Base-by-base conservation (phyloP, 176 grass and related monocot species). In the Eragrostis curvula region DNA sequence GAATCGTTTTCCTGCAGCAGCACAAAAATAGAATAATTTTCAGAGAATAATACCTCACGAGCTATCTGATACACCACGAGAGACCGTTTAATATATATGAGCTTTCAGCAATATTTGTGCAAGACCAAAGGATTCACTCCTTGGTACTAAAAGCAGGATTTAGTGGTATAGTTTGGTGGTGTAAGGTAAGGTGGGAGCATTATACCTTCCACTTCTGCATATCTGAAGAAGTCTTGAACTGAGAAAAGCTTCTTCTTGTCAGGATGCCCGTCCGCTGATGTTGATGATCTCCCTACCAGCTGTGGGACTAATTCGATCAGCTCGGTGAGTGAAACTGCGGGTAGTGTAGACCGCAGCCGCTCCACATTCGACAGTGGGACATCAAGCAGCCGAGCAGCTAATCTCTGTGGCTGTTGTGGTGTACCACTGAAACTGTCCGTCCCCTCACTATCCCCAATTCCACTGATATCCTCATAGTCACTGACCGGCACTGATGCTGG, bases 221-320 rank as follows among this genome's bases (percentile, higher is more conserved):
- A 98, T 66, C 87, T 77, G 69, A 98, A 98, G 90, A 98, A 98
- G 81, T 98, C 89, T 27, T 98, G 92, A 64, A 98, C 92, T 6
- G 96, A 98, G 86, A 98, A 95, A 65, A 98, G 82, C 63, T 98
- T 98, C 86, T 93, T 98, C 87, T 95, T 98, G 83, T 98, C 90
- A 6, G 96, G 96, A 86, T 98, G 90, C 12, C 66, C 91, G 39
- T 94, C 75, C 3, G 65, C 5, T 7, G 82, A 55, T 47, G 82
- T 40, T 8, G 63, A 82, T 20, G 91, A 91, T 85, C 82, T 98
- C 44, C 73, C 84, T 23, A 89, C 89, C 30, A 95, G 75, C 46
- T 95, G 88, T 0, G 96, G 92, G 43, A 98, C 72, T 39, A 90
- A 95, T 39, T 95, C 92, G 16, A 93, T 87, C 69, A 98, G 66